Conservation (phyloP, 495 filamentous ascomycete genomes). For the Parathielavia appendiculata region DNA sequence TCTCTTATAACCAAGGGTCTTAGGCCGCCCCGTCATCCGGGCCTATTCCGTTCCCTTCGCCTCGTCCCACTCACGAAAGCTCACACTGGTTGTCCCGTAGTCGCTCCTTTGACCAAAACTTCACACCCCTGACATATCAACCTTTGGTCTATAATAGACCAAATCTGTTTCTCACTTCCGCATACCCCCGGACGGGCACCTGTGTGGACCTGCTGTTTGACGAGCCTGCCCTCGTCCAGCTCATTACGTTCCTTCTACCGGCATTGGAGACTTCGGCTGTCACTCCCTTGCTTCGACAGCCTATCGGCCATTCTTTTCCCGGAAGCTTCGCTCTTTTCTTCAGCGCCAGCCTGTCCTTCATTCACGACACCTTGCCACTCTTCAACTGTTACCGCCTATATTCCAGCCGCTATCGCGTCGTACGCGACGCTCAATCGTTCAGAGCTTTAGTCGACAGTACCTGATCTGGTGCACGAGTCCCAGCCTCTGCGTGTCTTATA, state of each 20-base stretch:
- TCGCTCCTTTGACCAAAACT: constrained; percentile 42
- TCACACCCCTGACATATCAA: constrained; percentile 39
- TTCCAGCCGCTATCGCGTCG: background rate
- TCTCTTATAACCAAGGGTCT: constrained; percentile 47
- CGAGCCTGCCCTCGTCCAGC: constrained; percentile 39
- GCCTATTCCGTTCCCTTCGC: constrained; percentile 33
- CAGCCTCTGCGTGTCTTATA: constrained; percentile 30
- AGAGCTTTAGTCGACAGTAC: constrained; percentile 12
- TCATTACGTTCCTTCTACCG: constrained; percentile 42
- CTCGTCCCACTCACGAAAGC: constrained; percentile 33
- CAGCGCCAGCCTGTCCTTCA: constrained; percentile 10
- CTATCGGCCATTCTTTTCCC: constrained; percentile 12
- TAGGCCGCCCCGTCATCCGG: constrained; percentile 41
- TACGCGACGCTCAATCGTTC: background rate
- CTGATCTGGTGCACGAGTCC: constrained; percentile 20
- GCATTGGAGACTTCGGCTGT: constrained; percentile 20
- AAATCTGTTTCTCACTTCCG: constrained; percentile 48
- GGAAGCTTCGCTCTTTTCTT: too few relatives aligned
- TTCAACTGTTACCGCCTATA: constrained; percentile 1
- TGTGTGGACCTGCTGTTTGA: constrained; percentile 40
- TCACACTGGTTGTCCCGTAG: constrained; percentile 38
- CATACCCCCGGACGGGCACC: constrained; percentile 32
- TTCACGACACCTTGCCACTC: constrained; percentile 7
- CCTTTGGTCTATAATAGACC: constrained; percentile 49
- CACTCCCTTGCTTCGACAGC: constrained; percentile 22